Evolutionary conservation across 2,329 filamentous ascomycete species (phyloP).

Genomic region (Cyanodermella asteris): DNA sequence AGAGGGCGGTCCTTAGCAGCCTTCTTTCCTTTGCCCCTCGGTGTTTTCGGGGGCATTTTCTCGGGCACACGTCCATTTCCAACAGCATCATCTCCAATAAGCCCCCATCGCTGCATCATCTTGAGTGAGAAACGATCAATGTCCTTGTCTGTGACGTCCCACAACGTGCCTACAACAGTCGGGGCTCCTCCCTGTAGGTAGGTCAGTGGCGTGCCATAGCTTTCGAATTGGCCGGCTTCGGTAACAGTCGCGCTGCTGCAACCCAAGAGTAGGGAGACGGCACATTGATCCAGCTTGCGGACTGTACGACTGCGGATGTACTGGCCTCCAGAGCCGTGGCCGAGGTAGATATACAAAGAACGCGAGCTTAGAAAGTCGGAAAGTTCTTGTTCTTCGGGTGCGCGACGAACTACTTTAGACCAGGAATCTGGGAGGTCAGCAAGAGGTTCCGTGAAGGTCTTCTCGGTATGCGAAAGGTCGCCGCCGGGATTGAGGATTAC

Average conservation of each 20-base stretch:
- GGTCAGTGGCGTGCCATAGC: slow-evolving; percentile 73
- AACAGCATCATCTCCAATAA: too few relatives aligned
- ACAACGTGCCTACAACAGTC: slow-evolving; percentile 76
- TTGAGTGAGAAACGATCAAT: slow-evolving; percentile 77
- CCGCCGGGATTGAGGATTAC: slow-evolving; percentile 80
- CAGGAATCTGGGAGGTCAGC: slow-evolving; percentile 32
- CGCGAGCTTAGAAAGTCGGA: slow-evolving; percentile 40
- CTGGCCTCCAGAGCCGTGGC: slow-evolving; percentile 83
- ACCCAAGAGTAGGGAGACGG: slow-evolving; percentile 76
- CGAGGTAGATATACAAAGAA: slow-evolving; percentile 76
- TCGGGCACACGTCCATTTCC: too few relatives aligned
- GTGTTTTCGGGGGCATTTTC: slow-evolving; percentile 16
- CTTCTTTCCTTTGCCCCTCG: slow-evolving; percentile 12
- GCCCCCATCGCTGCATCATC: slow-evolving; percentile 69
- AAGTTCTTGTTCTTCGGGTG: slow-evolving; percentile 61
- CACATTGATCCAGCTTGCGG: slow-evolving; percentile 54
- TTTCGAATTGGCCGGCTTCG: slow-evolving; percentile 71
- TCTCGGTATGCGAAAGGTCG: slow-evolving; percentile 62
- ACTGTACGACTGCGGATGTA: slow-evolving; percentile 77
- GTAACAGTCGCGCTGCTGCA: slow-evolving; percentile 69
- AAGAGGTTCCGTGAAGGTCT: slow-evolving; percentile 48
- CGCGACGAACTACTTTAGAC: slow-evolving; percentile 44
- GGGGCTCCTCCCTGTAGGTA: slow-evolving; percentile 78
- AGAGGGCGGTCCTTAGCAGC: slow-evolving; percentile 13
- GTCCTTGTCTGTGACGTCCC: slow-evolving; percentile 95